A percentile compares a stretch with the other conserved stretches of the same genome.
phyloP scores from a whole-genome alignment of 192 early-diverging fungal genomes.

The Spizellomyces punctatus region DNA sequence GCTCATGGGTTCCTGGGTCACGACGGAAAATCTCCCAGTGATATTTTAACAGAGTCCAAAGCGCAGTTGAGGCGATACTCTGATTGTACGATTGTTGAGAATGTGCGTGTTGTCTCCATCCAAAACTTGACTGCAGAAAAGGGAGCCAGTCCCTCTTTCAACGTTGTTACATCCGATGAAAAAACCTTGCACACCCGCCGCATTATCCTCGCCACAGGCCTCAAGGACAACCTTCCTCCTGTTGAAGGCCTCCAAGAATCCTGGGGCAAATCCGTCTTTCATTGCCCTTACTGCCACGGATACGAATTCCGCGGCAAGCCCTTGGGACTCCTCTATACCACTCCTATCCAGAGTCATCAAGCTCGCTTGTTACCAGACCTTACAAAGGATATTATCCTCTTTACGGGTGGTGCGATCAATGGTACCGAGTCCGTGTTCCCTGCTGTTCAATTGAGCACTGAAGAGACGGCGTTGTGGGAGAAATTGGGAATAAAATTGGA shows the following conservation, averaged over 20 bases:
- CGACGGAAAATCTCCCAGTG: not conserved
- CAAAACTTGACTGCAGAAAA: not conserved
- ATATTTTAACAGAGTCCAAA: not conserved
- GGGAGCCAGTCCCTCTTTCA: not conserved
- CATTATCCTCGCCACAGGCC: not conserved
- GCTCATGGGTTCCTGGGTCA: not conserved
- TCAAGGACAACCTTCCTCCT: not conserved
- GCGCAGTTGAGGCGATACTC: not conserved
- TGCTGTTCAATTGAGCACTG: not conserved
- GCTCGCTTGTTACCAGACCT: not conserved
- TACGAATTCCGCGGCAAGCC: not conserved
- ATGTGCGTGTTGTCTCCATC: not conserved
- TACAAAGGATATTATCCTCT: not conserved
- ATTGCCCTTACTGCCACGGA: conserved; percentile 10
- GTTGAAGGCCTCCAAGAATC: not conserved
- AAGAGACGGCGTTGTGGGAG: not conserved
- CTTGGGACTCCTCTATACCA: not conserved
- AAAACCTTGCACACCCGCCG: not conserved
- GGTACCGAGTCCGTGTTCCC: not conserved
- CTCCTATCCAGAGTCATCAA: not conserved
- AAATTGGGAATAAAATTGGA: conserved; percentile 2
- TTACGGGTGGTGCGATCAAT: not conserved
- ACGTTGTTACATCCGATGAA: not conserved
- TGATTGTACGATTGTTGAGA: not conserved
- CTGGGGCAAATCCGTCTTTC: not conserved